These are phyloP conservation scores for Esteya vermicola DNA, from an alignment of 2,329 filamentous ascomycete genomes.

Conservation along the genomic window DNA sequence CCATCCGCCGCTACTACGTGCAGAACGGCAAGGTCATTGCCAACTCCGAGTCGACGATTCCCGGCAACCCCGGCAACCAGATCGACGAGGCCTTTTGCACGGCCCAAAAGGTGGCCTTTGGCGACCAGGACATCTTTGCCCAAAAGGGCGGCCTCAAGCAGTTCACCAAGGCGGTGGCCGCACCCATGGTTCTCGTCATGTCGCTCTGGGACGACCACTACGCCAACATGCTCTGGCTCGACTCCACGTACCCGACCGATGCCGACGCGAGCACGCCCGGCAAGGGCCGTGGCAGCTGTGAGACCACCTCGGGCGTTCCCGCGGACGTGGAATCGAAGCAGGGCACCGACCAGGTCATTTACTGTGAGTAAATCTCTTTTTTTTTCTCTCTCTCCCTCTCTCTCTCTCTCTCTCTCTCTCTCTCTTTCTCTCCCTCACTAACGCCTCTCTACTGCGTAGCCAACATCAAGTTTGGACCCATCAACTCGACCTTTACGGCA, in stretches of 20 bases:
- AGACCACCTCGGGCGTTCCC: conserved; percentile 28
- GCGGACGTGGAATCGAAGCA: conserved; percentile 23
- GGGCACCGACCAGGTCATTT: conserved; percentile 21
- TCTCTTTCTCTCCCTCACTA: too few relatives aligned
- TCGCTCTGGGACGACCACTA: conserved; percentile 47
- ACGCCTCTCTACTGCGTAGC: conserved; percentile 6
- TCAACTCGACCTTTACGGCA: conserved; percentile 16
- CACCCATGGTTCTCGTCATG: conserved; percentile 49
- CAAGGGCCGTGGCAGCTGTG: conserved; percentile 28
- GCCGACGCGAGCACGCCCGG: conserved; percentile 20
- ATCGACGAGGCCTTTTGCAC: conserved; percentile 41
- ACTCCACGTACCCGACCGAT: conserved; percentile 37
- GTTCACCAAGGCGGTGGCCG: conserved; percentile 35
- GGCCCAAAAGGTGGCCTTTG: conserved; percentile 37
- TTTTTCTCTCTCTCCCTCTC: too few relatives aligned
- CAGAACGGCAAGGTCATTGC: conserved; percentile 42
- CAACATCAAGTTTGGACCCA: conserved; percentile 19
- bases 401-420: too few relatives aligned
- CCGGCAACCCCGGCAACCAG: conserved; percentile 16
- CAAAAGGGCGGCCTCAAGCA: conserved; percentile 36
- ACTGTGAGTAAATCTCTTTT: conserved; percentile 12
- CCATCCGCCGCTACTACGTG: conserved; percentile 49
- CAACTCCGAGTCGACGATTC: conserved; percentile 24
- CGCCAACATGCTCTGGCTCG: conserved; percentile 49
- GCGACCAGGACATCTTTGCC: conserved; percentile 34